Evolutionary conservation across 179 eudicot species (phyloP), one percentile per base, ranked within the genome.

Genomic region (Silene noctiflora): DNA sequence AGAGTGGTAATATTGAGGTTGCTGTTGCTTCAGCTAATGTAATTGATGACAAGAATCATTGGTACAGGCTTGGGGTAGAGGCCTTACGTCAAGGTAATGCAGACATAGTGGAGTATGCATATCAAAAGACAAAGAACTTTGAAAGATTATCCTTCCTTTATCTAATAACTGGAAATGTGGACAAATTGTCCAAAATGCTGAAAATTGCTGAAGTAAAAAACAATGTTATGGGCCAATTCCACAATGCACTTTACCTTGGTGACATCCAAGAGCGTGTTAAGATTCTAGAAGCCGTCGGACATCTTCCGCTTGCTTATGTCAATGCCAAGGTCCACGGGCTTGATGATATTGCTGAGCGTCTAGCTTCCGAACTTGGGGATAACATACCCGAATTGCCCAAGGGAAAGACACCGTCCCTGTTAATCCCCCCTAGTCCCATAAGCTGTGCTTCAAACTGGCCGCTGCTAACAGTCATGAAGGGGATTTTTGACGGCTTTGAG

Each of bases 61-160:
- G 98, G 97, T 93, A 93, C 80, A 90, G 83, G 69, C 80, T 93
- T 68, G 98, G 98, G n/a, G 91, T 93, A 69, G 98, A 93, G 88
- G 93, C 98, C 60, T 91, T 93, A 79, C 97, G 98, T 53, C 98
- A 93, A 85, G 97, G 98, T 59, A 93, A 93, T 83, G 86, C 98
- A 19, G 95, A 91, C 48, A 93, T 93, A 69, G 97, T 93, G 56
- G 98, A 93, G 80, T 91, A 91, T 84, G 91, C 97, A 7, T 91
- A 93, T 82, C 98, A 93, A 84, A 91, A 85, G 79, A 93, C 98
- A 27, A 93, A 93, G 83, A 93, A 93, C 78, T 91, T 93, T 58
- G 97, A 87, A 84, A 87, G 98, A 83, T 74, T 93, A 62, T 93
- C 98, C 51, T 93, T 93, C 78, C 91, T 91, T 20, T 93, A 93